These are phyloP conservation scores for Sarcodon aspratus DNA, from an alignment of 768 basidiomycete genomes.

Conservation along the genomic window DNA sequence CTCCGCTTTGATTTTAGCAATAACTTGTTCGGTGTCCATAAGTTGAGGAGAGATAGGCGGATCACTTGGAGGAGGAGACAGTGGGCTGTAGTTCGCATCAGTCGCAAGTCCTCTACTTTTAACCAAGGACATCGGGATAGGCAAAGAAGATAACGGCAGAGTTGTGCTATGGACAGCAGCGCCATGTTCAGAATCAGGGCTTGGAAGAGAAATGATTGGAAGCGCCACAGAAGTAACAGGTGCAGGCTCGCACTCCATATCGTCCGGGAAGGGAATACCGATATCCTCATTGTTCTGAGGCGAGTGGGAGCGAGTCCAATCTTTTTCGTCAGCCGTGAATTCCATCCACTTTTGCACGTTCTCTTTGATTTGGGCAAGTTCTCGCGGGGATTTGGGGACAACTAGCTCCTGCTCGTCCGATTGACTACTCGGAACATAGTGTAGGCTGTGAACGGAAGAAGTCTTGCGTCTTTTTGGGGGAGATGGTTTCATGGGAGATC, in stretches of 20 bases:
- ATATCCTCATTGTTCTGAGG: not conserved
- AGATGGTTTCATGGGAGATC: not conserved
- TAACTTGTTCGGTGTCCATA: not conserved
- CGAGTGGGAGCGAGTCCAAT: constrained; percentile 8
- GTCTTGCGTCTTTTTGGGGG: not conserved
- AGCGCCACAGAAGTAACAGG: not conserved
- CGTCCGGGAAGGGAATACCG: constrained; percentile 3
- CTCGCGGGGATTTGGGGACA: constrained; percentile 15
- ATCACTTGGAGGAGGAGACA: not conserved
- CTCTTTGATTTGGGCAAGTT: constrained; percentile 19
- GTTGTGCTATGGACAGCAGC: not conserved
- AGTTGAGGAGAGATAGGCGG: not conserved
- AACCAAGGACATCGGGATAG: not conserved
- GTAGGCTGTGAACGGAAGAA: not conserved
- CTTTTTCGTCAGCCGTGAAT: constrained; percentile 1
- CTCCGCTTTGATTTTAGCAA: not conserved
- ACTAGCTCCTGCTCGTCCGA: constrained; percentile 53
- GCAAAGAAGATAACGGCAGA: not conserved
- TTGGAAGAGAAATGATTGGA: not conserved
- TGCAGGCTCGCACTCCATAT: constrained; percentile 1
- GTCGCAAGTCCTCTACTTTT: not conserved
- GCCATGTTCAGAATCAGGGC: not conserved
- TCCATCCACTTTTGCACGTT: constrained; percentile 31
- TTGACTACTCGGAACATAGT: constrained; percentile 46
- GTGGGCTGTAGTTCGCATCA: not conserved